phyloP scores from a whole-genome alignment of 1,284 basidiomycete genomes.

The Trichosporon inkin region DNA sequence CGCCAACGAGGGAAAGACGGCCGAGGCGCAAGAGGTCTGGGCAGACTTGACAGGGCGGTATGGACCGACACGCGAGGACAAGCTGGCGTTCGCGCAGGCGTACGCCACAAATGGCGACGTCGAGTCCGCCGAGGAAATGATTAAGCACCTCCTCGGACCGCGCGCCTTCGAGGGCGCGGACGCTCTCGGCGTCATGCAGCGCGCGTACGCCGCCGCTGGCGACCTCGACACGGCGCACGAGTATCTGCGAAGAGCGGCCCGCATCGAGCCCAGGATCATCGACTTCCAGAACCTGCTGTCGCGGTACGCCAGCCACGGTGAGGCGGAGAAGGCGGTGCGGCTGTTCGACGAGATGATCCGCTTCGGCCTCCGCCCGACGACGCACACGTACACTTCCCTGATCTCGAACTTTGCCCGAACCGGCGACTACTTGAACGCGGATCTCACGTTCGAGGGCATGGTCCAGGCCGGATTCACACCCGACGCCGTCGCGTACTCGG shows the following conservation, averaged over 20 bases:
- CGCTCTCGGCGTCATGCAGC: slow-evolving; percentile 24
- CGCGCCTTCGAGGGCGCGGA: slow-evolving; percentile 2
- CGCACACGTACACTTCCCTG: slow-evolving; percentile 63
- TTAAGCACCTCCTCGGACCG: slow-evolving; percentile 6
- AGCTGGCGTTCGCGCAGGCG: slow-evolving; percentile 4
- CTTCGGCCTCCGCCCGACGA: slow-evolving; percentile 55
- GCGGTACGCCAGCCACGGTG: slow-evolving; percentile 59
- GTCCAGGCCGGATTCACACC: slow-evolving; percentile 57
- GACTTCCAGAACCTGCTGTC: slow-evolving; percentile 58
- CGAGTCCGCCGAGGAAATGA: neutral
- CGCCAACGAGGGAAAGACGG: slow-evolving; percentile 10
- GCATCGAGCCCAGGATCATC: slow-evolving; percentile 13
- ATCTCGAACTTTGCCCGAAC: slow-evolving; percentile 65
- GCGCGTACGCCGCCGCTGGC: slow-evolving; percentile 23
- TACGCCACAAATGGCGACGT: slow-evolving; percentile 13
- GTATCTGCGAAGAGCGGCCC: slow-evolving; percentile 19
- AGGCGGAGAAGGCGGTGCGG: slow-evolving; percentile 57
- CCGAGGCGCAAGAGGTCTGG: slow-evolving; percentile 13
- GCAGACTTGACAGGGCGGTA: slow-evolving; percentile 11
- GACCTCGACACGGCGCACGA: slow-evolving; percentile 20
- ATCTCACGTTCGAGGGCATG: slow-evolving; percentile 60
- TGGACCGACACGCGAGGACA: slow-evolving; percentile 9
- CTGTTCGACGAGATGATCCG: slow-evolving; percentile 64
- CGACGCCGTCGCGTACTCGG: slow-evolving; percentile 62
- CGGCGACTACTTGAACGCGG: slow-evolving; percentile 65